These are phyloP conservation scores for Candida namnaoensis DNA, from an alignment of 805 yeast genomes.

Conservation along the genomic window DNA sequence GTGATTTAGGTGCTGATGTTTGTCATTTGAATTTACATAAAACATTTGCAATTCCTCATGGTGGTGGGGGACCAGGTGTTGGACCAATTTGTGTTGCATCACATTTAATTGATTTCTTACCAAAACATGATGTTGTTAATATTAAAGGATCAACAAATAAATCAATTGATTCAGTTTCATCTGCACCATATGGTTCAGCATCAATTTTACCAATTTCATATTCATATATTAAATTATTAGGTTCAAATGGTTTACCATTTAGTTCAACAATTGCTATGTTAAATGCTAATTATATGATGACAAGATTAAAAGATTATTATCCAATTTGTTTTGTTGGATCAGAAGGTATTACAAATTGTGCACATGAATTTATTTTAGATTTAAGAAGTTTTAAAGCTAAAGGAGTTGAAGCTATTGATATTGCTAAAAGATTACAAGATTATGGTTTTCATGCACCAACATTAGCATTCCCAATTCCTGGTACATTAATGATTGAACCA, in stretches of 20 bases:
- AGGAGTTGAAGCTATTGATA: slow-evolving; percentile 91
- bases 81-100: slow-evolving; percentile 93
- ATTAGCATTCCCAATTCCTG: slow-evolving; percentile 97
- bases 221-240: slow-evolving; percentile 92
- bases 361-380: slow-evolving; percentile 94
- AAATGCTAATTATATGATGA: slow-evolving; percentile 94
- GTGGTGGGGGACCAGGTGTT: slow-evolving; percentile 99
- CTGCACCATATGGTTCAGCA: slow-evolving; percentile 97
- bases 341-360: slow-evolving; percentile 66
- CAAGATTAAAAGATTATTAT: slow-evolving; percentile 60
- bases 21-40: slow-evolving; percentile 96
- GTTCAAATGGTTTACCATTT: slow-evolving; percentile 73
- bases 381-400: slow-evolving; percentile 70
- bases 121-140: slow-evolving; percentile 57
- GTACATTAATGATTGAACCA: slow-evolving; percentile 96
- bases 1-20: slow-evolving; percentile 96
- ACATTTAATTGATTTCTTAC: slow-evolving; percentile 76
- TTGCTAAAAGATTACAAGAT: slow-evolving; percentile 95
- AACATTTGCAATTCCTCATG: slow-evolving; percentile 96
- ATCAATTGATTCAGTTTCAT: slow-evolving; percentile 70
- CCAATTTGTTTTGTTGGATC: slow-evolving; percentile 67
- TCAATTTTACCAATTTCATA: slow-evolving; percentile 88
- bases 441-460: slow-evolving; percentile 99
- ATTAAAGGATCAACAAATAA: slow-evolving; percentile 31
- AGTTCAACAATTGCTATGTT: slow-evolving; percentile 88